Evolutionary conservation across 352 stramenopile species (phyloP).

Genomic region (Thalassiosira exigua): DNA sequence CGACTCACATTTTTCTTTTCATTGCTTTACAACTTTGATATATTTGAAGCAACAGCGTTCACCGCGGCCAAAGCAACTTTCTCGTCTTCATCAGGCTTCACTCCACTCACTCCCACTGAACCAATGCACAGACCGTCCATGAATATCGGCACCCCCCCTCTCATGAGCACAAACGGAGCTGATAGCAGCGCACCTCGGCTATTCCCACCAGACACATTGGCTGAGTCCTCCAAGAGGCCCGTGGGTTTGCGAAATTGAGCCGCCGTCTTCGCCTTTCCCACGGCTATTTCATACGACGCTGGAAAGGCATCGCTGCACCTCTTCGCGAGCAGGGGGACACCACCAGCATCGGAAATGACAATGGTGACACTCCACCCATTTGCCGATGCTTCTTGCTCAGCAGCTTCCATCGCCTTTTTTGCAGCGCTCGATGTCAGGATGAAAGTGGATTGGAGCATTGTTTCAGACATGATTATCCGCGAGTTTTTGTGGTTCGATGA

Average conservation of each 20-base stretch:
- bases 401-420: conserved; percentile 33
- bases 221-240: conserved; percentile 30
- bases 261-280: conserved; percentile 58
- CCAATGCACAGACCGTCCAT: conserved; percentile 45
- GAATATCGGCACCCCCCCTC: conserved; percentile 51
- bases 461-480: conserved; percentile 7
- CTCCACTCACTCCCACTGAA: conserved; percentile 55
- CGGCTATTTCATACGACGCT: conserved; percentile 52
- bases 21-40: conserved; percentile 49
- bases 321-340: conserved; percentile 45
- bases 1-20: too few relatives aligned
- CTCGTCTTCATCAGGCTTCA: conserved; percentile 54
- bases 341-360: conserved; percentile 47
- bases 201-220: conserved; percentile 35
- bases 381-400: conserved; percentile 27
- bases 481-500: too few relatives aligned
- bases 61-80: conserved; percentile 36
- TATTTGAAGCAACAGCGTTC: conserved; percentile 27
- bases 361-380: conserved; percentile 61
- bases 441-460: conserved; percentile 28
- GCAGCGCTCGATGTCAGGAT: conserved; percentile 30
- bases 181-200: conserved; percentile 49
- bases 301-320: conserved; percentile 47
- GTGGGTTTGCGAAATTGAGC: conserved; percentile 54
- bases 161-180: conserved; percentile 45